Evolutionary conservation across 129 eudicot species (phyloP).

Genomic region (Helichrysum umbraculigerum): DNA sequence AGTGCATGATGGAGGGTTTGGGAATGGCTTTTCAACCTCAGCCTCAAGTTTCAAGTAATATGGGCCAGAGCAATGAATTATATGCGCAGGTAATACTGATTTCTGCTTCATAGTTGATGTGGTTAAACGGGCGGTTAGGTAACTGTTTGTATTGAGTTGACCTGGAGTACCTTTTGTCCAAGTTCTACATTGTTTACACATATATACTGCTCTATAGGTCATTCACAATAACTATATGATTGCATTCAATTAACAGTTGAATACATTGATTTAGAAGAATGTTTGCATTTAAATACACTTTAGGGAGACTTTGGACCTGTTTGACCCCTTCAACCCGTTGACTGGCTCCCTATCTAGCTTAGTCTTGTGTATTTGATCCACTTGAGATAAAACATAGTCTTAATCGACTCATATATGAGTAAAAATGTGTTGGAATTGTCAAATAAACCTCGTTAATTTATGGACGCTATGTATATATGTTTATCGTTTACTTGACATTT

Average conservation of each 20-base stretch:
- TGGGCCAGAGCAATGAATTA: slow-evolving; percentile 56
- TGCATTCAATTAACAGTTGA: neutral
- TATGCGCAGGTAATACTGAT: slow-evolving; percentile 53
- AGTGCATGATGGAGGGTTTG: slow-evolving; percentile 83
- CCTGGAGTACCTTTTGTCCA: neutral
- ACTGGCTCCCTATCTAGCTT: neutral
- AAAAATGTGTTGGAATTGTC: neutral
- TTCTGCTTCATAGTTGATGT: neutral
- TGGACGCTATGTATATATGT: neutral
- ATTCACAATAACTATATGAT: neutral
- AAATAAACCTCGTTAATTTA: neutral
- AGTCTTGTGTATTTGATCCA: neutral
- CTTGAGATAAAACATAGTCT: neutral
- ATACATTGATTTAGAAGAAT: neutral
- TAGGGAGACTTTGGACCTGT: neutral
- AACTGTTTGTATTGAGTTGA: neutral
- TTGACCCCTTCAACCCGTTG: neutral
- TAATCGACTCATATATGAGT: neutral
- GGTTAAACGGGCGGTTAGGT: neutral
- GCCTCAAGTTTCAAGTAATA: slow-evolving; percentile 56
- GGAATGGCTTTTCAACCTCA: slow-evolving; percentile 55
- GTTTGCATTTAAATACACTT: neutral
- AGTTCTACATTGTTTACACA: neutral
- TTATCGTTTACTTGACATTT: neutral
- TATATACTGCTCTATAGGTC: neutral